phyloP scores from a whole-genome alignment of 148 eudicot species.

The Amaranthus cruentus region DNA sequence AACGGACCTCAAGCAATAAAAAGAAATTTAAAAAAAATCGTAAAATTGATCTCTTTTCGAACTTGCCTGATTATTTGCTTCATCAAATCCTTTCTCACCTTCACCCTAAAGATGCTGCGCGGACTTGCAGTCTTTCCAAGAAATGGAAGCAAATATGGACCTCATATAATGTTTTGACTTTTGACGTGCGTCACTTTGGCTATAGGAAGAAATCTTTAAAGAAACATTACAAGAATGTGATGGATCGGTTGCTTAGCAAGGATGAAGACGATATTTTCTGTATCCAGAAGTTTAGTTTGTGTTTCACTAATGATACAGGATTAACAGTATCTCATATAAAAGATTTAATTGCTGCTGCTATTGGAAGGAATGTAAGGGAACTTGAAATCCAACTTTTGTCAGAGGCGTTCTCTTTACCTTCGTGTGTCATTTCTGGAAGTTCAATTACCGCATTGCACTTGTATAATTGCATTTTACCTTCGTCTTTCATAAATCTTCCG shows the following conservation, averaged over 20 bases:
- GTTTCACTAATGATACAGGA: not conserved
- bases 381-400: conserved; percentile 16
- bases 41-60: conserved; percentile 17
- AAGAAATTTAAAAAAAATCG: not conserved
- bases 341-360: conserved; percentile 11
- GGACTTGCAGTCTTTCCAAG: conserved; percentile 20
- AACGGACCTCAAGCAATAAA: not conserved
- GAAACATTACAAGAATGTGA: not conserved
- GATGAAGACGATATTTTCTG: conserved; percentile 8
- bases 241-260: not conserved
- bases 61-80: conserved; percentile 18
- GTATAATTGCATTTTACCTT: conserved; percentile 3
- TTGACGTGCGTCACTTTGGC: conserved; percentile 12
- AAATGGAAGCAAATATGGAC: conserved; percentile 17
- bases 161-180: conserved; percentile 17
- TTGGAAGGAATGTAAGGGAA: conserved; percentile 23
- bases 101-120: conserved; percentile 25
- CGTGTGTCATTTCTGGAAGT: conserved; percentile 12
- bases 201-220: not conserved
- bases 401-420: not conserved
- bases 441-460: conserved; percentile 20
- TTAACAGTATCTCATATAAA: not conserved
- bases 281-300: conserved; percentile 21
- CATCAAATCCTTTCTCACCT: conserved; percentile 22
- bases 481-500: conserved; percentile 10